A percentile compares a stretch with the other conserved stretches of the same genome.
Evolutionary conservation across 108 stramenopile species (phyloP).

Genomic region (Nitzschia inconspicua): DNA sequence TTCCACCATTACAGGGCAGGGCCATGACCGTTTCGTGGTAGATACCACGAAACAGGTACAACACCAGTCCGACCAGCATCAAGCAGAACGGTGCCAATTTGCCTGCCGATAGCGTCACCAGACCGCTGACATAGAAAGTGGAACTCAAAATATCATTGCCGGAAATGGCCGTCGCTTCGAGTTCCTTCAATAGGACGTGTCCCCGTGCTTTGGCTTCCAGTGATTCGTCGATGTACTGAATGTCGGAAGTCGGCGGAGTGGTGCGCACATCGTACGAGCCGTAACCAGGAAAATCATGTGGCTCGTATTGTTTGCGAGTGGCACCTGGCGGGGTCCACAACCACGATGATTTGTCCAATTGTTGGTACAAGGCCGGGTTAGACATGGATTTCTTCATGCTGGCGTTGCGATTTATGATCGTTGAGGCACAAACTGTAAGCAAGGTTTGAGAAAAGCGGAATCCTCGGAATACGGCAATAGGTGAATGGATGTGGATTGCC

Average conservation of each 20-base stretch:
- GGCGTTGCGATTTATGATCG: too few relatives aligned
- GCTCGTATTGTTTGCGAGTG: conserved; percentile 14
- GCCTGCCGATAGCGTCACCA: conserved; percentile 49
- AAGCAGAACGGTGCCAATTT: conserved; percentile 66
- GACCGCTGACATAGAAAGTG: conserved; percentile 53
- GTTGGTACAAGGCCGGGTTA: conserved; percentile 12
- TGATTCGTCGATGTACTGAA: conserved; percentile 7
- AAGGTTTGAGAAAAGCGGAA: too few relatives aligned
- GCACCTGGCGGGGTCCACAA: conserved; percentile 29
- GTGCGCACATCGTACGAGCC: conserved; percentile 31
- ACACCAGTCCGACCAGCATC: conserved; percentile 45
- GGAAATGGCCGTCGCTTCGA: conserved; percentile 64
- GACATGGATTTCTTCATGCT: not conserved
- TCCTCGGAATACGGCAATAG: too few relatives aligned
- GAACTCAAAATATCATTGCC: conserved; percentile 67
- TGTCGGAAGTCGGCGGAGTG: conserved; percentile 14
- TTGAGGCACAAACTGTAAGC: too few relatives aligned
- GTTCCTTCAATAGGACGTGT: conserved; percentile 33
- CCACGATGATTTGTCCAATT: conserved; percentile 23
- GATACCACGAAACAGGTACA: conserved; percentile 63
- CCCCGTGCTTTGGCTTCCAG: conserved; percentile 13
- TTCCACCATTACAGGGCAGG: conserved; percentile 72
- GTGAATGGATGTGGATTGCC: too few relatives aligned
- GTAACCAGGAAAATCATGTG: conserved; percentile 41
- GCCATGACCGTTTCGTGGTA: conserved; percentile 74